phyloP scores from a whole-genome alignment of 768 basidiomycete genomes.

The Dentipellis fragilis region DNA sequence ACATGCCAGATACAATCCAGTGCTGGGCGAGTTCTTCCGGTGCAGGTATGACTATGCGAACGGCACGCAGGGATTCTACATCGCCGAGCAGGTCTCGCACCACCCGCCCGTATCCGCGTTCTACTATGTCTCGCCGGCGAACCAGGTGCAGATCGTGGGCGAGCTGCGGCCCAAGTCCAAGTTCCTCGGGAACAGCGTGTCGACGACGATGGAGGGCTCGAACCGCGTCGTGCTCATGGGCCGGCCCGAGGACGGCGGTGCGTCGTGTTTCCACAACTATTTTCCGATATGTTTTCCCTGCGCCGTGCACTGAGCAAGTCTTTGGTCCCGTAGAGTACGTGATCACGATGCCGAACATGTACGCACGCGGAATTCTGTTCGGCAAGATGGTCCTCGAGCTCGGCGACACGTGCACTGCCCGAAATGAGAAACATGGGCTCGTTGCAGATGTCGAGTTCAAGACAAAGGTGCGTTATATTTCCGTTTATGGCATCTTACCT shows the following conservation, averaged over 20 bases:
- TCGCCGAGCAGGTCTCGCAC: constrained; percentile 97
- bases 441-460: constrained; percentile 90
- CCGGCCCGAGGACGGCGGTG: constrained; percentile 79
- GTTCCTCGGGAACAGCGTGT: constrained; percentile 95
- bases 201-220: constrained; percentile 94
- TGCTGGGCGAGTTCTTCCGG: constrained; percentile 96
- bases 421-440: constrained; percentile 69
- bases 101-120: constrained; percentile 95
- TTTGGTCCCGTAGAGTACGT: constrained; percentile 53
- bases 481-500: no score
- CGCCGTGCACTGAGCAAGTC: background rate
- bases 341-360: constrained; percentile 98
- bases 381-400: constrained; percentile 95
- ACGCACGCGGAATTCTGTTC: constrained; percentile 78
- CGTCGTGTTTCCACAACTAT: constrained; percentile 15
- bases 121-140: constrained; percentile 88
- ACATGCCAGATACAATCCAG: constrained; percentile 76
- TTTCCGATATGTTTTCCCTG: no score
- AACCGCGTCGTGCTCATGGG: constrained; percentile 80
- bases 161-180: constrained; percentile 93
- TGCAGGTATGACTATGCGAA: constrained; percentile 90
- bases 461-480: constrained; percentile 58
- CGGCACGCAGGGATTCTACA: constrained; percentile 89
- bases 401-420: constrained; percentile 79
- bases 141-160: constrained; percentile 78